A percentile compares a stretch with the other conserved stretches of the same genome.
These are phyloP conservation scores for Atkinsonella texensis DNA, from an alignment of 2,329 filamentous ascomycete genomes.

Conservation along the genomic window DNA sequence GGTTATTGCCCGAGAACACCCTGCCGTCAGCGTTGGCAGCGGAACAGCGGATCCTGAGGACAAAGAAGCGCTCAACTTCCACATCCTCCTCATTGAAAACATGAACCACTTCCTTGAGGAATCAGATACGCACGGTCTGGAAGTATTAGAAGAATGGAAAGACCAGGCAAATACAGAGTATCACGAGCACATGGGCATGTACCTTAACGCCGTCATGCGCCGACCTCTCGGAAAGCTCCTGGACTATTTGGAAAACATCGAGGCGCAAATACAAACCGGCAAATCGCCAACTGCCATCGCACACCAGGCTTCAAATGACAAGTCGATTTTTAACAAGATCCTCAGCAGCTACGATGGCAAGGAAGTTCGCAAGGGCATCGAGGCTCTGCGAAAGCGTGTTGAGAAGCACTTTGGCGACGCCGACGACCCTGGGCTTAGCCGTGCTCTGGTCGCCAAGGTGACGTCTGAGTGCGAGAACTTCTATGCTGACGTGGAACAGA, in stretches of 20 bases:
- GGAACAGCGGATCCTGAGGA: slow-evolving; percentile 57
- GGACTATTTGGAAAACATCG: slow-evolving; percentile 83
- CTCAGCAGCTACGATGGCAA: slow-evolving; percentile 68
- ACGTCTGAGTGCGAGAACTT: slow-evolving; percentile 49
- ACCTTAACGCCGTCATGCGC: slow-evolving; percentile 78
- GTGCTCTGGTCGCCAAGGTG: slow-evolving; percentile 44
- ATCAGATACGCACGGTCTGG: slow-evolving; percentile 61
- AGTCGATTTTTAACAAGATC: slow-evolving; percentile 74
- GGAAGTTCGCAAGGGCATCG: slow-evolving; percentile 82
- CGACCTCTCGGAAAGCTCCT: slow-evolving; percentile 81
- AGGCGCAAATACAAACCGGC: slow-evolving; percentile 53
- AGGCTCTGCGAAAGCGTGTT: slow-evolving; percentile 77
- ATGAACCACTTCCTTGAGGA: slow-evolving; percentile 98
- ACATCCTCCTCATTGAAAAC: slow-evolving; percentile 95
- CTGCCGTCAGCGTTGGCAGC: slow-evolving; percentile 30
- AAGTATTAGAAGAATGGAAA: slow-evolving; percentile 73
- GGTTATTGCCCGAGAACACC: slow-evolving; percentile 73
- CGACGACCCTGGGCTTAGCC: slow-evolving; percentile 58
- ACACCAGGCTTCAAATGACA: slow-evolving; percentile 70
- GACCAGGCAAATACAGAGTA: slow-evolving; percentile 67
- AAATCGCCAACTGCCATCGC: slow-evolving; percentile 55
- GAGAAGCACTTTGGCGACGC: slow-evolving; percentile 96
- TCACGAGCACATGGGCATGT: slow-evolving; percentile 75
- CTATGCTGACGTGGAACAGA: slow-evolving; percentile 48
- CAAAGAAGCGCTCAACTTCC: slow-evolving; percentile 93